A percentile compares a stretch with the other conserved stretches of the same genome.
phyloP scores from a whole-genome alignment of 2,329 filamentous ascomycete genomes.

The Lasiodiplodia sp. region DNA sequence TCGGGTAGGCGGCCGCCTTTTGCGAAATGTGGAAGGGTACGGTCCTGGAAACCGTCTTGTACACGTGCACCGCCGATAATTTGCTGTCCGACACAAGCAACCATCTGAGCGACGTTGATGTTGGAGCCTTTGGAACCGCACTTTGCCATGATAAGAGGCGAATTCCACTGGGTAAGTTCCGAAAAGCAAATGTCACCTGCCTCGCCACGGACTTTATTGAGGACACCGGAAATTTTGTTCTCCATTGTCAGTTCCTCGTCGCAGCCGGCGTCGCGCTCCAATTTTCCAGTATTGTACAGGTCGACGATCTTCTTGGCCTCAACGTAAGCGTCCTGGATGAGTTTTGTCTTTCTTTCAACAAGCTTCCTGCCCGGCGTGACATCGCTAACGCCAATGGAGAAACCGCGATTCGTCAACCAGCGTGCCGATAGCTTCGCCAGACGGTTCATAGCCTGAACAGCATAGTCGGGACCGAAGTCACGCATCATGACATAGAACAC shows the following conservation, averaged over 20 bases:
- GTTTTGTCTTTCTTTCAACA: constrained; percentile 73
- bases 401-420: constrained; percentile 87
- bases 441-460: constrained; percentile 91
- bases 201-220: constrained; percentile 89
- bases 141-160: constrained; percentile 94
- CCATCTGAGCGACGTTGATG: constrained; percentile 99
- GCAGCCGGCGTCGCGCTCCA: constrained; percentile 87
- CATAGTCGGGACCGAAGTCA: constrained; percentile 90
- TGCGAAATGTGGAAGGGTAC: constrained; percentile 91
- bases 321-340: constrained; percentile 80
- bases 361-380: constrained; percentile 83
- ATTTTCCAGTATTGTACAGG: constrained; percentile 78
- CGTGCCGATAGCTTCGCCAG: constrained; percentile 89
- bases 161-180: constrained; percentile 88
- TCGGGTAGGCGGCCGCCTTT: constrained; percentile 92
- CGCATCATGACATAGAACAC: constrained; percentile 96
- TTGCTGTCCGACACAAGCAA: constrained; percentile 95
- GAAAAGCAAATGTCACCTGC: constrained; percentile 91
- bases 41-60: constrained; percentile 93
- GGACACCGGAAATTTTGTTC: constrained; percentile 86
- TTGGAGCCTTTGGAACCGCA: constrained; percentile 96
- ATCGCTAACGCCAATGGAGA: constrained; percentile 95
- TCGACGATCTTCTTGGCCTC: constrained; percentile 85
- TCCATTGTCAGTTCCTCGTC: constrained; percentile 92
- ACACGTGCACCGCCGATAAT: constrained; percentile 96